Evolutionary conservation across 2,329 filamentous ascomycete species (phyloP).

Genomic region (Capronia epimyces): DNA sequence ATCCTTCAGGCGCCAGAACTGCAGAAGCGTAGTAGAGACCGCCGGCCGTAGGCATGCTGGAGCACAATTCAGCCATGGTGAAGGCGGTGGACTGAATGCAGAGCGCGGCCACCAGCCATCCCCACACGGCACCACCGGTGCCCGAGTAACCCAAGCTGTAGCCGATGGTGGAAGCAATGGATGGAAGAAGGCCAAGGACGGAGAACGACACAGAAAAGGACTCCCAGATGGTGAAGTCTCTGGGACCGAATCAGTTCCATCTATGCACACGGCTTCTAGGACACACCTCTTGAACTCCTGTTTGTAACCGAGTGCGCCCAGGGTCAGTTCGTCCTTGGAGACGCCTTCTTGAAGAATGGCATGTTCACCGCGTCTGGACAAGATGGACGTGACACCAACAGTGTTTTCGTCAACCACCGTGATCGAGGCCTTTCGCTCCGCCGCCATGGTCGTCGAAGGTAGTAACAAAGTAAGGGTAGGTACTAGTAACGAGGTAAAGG

Average conservation of each 20-base stretch:
- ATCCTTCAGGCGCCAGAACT: slow-evolving; percentile 34
- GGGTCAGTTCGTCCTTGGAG: slow-evolving; percentile 39
- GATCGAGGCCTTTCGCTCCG: slow-evolving; percentile 13
- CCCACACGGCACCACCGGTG: slow-evolving; percentile 31
- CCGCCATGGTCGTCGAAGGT: slow-evolving; percentile 8
- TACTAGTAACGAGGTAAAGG: background rate
- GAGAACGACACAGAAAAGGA: slow-evolving; percentile 37
- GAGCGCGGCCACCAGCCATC: slow-evolving; percentile 33
- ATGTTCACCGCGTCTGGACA: slow-evolving; percentile 20
- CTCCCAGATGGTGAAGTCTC: slow-evolving; percentile 33
- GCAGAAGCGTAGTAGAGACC: slow-evolving; percentile 34
- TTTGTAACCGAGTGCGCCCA: slow-evolving; percentile 39
- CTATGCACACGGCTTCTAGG: background rate
- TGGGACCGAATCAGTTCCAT: slow-evolving; percentile 9
- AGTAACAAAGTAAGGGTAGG: no score
- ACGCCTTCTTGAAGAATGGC: slow-evolving; percentile 26
- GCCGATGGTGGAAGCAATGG: slow-evolving; percentile 36
- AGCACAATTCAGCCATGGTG: slow-evolving; percentile 36
- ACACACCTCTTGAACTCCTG: slow-evolving; percentile 31
- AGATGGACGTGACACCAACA: slow-evolving; percentile 26
- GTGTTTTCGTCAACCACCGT: slow-evolving; percentile 18
- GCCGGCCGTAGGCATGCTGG: slow-evolving; percentile 34
- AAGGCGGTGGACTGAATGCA: slow-evolving; percentile 34
- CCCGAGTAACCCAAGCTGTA: slow-evolving; percentile 36
- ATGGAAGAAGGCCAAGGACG: slow-evolving; percentile 37